Evolutionary conservation across 805 yeast species (phyloP), one percentile per base, ranked within the genome.

Genomic region (Zygotorulaspora sp.): DNA sequence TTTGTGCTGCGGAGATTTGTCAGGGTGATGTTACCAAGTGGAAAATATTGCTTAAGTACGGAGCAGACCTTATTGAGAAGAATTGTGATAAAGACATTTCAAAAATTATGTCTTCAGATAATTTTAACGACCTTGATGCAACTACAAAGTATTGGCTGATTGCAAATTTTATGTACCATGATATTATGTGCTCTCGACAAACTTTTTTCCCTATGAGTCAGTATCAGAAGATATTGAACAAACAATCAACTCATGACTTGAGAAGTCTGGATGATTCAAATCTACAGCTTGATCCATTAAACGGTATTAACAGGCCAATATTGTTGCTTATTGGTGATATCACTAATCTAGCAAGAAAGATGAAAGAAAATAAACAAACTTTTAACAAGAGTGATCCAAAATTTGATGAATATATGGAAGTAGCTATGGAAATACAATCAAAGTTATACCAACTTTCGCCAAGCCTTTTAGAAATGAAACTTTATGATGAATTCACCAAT

Each of bases 1-100:
- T 84, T 35, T 75, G 83, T 47, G 86, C 83, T n/a, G 89, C 85
- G 1, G 88, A 83, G 53, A 82, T 85, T 36, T 84, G 90, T 61
- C 73, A 78, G 46, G 95, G 95, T 6, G 94, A 85, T 57, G 86
- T 83, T 23, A 70, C 70, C 24, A 75, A 78, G 52, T 85, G 95
- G 95, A 73, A 81, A 2, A 67, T 74, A 18, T 75, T 80, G 50
- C 64, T 85, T 40, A 70, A 71, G 28, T 71, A 77, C 70, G 87
- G 88, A 2, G 79, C 85, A 30, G 72, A 73, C 40, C 62, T 84
- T 18, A 72, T 85, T 25, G 65, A 68, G 38, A 57, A 67, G 36
- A 71, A 77, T 43, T 90, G 89, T 10, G 90, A 90, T 0, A 59
- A 81, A 13, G 55, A 60, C 29, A 39, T 45, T 11, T 42, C 47